phyloP scores from a whole-genome alignment of 768 basidiomycete species.

The Thelephora ganbajun region DNA sequence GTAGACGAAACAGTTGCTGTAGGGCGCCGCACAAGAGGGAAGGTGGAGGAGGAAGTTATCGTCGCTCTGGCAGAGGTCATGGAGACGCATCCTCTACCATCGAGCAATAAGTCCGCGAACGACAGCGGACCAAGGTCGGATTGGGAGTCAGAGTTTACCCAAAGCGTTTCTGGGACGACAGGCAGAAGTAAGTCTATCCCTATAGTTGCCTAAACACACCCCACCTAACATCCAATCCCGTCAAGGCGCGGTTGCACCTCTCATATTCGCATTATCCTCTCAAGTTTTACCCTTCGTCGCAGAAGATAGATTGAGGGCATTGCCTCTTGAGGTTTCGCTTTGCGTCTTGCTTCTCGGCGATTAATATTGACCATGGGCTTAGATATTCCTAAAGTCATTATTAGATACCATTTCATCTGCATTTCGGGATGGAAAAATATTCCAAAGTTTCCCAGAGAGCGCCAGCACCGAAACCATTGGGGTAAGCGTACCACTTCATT shows the following conservation, averaged over 20 bases:
- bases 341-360: conserved; percentile 13
- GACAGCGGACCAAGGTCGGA: conserved; percentile 8
- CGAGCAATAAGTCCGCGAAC: conserved; percentile 9
- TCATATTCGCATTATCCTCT: conserved; percentile 34
- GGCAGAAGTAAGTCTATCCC: conserved; percentile 16
- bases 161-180: conserved; percentile 25
- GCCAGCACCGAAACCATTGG: no score
- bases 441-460: conserved; percentile 15
- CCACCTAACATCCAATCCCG: conserved; percentile 1
- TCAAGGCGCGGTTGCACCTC: conserved; percentile 5
- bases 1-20: no score
- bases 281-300: conserved; percentile 46
- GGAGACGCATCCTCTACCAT: conserved; percentile 32
- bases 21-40: conserved; percentile 16
- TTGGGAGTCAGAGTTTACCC: conserved; percentile 62
- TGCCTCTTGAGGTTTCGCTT: conserved; percentile 37
- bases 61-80: conserved; percentile 64
- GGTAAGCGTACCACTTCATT: no score
- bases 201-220: background rate
- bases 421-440: conserved; percentile 42
- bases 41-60: conserved; percentile 51
- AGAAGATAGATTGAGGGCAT: conserved; percentile 37
- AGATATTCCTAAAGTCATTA: conserved; percentile 17
- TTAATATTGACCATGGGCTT: background rate
- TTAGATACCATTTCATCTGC: conserved; percentile 35